These are phyloP conservation scores for Picea abies DNA, from an alignment of 83 land plant species.

Conservation along the genomic window DNA sequence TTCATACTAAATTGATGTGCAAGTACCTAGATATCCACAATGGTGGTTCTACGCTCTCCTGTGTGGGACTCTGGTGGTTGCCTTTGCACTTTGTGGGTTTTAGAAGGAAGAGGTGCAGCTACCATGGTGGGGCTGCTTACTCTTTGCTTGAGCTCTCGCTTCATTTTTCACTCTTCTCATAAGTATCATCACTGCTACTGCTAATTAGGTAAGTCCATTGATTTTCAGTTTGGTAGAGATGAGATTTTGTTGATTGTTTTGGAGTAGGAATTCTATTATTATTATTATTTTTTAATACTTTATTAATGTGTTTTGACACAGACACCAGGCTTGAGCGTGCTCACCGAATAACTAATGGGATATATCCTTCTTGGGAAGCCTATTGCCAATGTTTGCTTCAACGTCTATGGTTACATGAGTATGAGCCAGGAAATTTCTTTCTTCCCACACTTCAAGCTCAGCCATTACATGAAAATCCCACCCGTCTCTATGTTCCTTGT, in stretches of 20 bases:
- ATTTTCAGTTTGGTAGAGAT: not conserved
- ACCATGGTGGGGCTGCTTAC: slow-evolving; percentile 51
- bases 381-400: slow-evolving; percentile 68
- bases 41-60: slow-evolving; percentile 73
- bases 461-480: slow-evolving; percentile 54
- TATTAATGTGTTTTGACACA: not conserved
- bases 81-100: slow-evolving; percentile 45
- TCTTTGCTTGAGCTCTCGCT: slow-evolving; percentile 42
- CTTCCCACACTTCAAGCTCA: slow-evolving; percentile 58
- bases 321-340: slow-evolving; percentile 3
- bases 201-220: slow-evolving; percentile 52
- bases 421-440: slow-evolving; percentile 54
- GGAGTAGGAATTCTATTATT: not conserved
- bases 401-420: slow-evolving; percentile 61
- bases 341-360: slow-evolving; percentile 59
- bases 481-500: slow-evolving; percentile 34
- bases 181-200: slow-evolving; percentile 48
- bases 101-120: slow-evolving; percentile 67
- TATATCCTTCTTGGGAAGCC: slow-evolving; percentile 46
- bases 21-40: slow-evolving; percentile 63
- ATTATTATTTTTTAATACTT: too few relatives aligned
- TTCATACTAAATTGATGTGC: slow-evolving; percentile 80
- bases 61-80: slow-evolving; percentile 26
- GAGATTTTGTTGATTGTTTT: not conserved
- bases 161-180: slow-evolving; percentile 49